phyloP scores from a whole-genome alignment of 768 basidiomycete genomes.

The Trametes sanguinea region DNA sequence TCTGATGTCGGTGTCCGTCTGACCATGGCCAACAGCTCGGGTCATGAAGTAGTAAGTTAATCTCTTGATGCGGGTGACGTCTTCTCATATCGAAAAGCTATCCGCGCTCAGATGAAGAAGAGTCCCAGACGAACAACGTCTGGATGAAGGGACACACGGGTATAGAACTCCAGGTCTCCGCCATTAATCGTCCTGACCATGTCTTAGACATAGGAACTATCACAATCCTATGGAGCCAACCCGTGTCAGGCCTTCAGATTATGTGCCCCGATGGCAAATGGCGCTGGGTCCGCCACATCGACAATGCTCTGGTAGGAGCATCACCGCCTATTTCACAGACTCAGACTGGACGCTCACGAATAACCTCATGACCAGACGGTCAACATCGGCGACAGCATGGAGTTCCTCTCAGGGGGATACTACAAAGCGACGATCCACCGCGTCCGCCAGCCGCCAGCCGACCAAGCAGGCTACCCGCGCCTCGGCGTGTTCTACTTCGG shows the following conservation, averaged over 20 bases:
- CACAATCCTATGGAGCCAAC: conserved; percentile 63
- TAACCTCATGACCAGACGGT: conserved; percentile 26
- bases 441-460: conserved; percentile 57
- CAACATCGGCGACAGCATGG: conserved; percentile 60
- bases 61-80: neutral
- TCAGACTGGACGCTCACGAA: too few relatives aligned
- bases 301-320: conserved; percentile 51
- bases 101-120: conserved; percentile 52
- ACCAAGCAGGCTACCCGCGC: conserved; percentile 51
- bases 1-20: neutral
- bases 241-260: conserved; percentile 60
- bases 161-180: conserved; percentile 21
- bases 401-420: conserved; percentile 62
- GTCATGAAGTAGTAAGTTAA: conserved; percentile 52
- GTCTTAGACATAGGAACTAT: conserved; percentile 53
- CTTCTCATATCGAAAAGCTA: conserved; percentile 37
- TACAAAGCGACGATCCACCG: conserved; percentile 64
- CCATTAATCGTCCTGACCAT: neutral
- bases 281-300: conserved; percentile 60
- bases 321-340: too few relatives aligned
- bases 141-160: conserved; percentile 66
- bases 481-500: conserved; percentile 63
- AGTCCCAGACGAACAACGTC: conserved; percentile 51
- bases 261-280: conserved; percentile 52
- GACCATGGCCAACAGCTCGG: conserved; percentile 33